These are phyloP conservation scores for Didymella pinodella DNA, from an alignment of 2,329 filamentous ascomycete species.

Conservation along the genomic window DNA sequence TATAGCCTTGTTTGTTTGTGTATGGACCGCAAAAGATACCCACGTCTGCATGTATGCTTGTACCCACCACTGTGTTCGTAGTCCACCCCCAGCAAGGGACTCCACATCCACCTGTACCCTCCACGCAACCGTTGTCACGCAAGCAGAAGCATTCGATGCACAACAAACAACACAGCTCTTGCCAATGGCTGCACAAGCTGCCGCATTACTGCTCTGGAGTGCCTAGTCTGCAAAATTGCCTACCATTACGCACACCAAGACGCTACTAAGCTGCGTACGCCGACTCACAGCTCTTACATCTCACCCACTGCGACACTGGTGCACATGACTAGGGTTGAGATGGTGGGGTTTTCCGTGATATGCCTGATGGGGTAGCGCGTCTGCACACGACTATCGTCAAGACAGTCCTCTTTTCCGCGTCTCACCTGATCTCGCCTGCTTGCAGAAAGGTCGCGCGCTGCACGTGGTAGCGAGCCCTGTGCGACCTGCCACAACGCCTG, in stretches of 20 bases:
- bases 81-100: conserved; percentile 31
- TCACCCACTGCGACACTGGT: conserved; percentile 2
- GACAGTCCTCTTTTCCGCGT: conserved; percentile 4
- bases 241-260: not conserved
- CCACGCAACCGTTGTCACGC: conserved; percentile 16
- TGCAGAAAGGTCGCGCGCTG: conserved; percentile 31
- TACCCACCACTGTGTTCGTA: conserved; percentile 30
- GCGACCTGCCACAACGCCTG: conserved; percentile 20
- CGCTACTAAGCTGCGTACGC: conserved; percentile 4
- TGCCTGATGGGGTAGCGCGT: not conserved
- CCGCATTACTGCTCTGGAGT: not conserved
- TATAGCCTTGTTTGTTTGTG: conserved; percentile 19
- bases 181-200: not conserved
- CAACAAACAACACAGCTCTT: conserved; percentile 20
- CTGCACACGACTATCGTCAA: not conserved
- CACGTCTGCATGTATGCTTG: conserved; percentile 35
- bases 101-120: conserved; percentile 16
- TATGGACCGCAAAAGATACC: conserved; percentile 36
- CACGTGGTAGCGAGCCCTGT: conserved; percentile 22
- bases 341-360: conserved; percentile 2
- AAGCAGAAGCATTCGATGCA: conserved; percentile 25
- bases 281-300: conserved; percentile 7
- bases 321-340: not conserved
- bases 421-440: conserved; percentile 15
- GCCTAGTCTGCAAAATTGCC: not conserved